phyloP scores from a whole-genome alignment of 306 rosid genomes.

The Medicago lupulina region DNA sequence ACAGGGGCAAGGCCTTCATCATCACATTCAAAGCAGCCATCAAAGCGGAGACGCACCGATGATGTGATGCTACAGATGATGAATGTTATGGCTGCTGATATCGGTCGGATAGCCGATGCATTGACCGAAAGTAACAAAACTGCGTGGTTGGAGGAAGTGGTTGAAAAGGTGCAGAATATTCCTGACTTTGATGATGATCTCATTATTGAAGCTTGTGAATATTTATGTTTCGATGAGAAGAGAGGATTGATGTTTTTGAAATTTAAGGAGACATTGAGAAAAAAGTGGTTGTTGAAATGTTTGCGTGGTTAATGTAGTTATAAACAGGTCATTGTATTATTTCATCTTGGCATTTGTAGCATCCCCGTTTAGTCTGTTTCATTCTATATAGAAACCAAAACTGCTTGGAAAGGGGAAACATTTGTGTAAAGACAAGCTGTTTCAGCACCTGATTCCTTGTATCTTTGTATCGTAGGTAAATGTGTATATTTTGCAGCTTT shows the following conservation, averaged over 20 bases:
- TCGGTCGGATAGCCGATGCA: slow-evolving; percentile 60
- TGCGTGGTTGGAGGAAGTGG: slow-evolving; percentile 55
- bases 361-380: slow-evolving; percentile 33
- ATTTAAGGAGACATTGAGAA: slow-evolving; percentile 57
- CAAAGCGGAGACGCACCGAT: slow-evolving; percentile 45
- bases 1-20: slow-evolving; percentile 60
- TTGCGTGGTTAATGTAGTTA: slow-evolving; percentile 45
- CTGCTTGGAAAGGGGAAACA: background rate
- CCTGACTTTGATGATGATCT: slow-evolving; percentile 65
- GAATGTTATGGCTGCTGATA: slow-evolving; percentile 63
- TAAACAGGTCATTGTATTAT: slow-evolving; percentile 30
- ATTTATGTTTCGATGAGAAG: slow-evolving; percentile 56
- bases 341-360: slow-evolving; percentile 14
- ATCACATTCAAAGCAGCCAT: slow-evolving; percentile 54
- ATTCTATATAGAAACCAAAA: slow-evolving; percentile 18
- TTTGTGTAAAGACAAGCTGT: slow-evolving; percentile 21
- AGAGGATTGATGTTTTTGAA: slow-evolving; percentile 62
- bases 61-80: slow-evolving; percentile 57
- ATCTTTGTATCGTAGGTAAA: background rate
- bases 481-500: background rate
- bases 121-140: slow-evolving; percentile 50
- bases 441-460: slow-evolving; percentile 6
- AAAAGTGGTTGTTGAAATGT: slow-evolving; percentile 60
- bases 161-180: slow-evolving; percentile 56
- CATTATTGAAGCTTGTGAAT: slow-evolving; percentile 64